Evolutionary conservation across 2,329 filamentous ascomycete species (phyloP), one percentile per base, ranked within the genome.

Genomic region (Fusarium robinianum): DNA sequence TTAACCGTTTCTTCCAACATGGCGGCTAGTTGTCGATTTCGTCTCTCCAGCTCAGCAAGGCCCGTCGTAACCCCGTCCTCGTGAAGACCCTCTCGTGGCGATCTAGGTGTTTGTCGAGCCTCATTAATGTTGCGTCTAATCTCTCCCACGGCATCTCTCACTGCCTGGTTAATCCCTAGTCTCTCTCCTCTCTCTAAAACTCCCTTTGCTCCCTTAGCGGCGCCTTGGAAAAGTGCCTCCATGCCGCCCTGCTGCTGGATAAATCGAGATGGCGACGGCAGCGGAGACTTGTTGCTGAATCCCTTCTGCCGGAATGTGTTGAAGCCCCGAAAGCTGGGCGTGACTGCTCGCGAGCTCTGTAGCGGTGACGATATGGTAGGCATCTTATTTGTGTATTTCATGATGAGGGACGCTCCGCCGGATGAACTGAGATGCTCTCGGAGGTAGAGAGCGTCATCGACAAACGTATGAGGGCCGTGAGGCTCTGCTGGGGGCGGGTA

Each of bases 361-460:
- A 55, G 51, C 3, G 60, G 52, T 10, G 64, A 58, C 12, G 58
- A 45, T 10, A 66, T 46, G 3, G 63, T 56, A 3, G 81, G 81
- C 43, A 72, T 58, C 46, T 67, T 80, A 8, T 79, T 78, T 1
- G 85, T 87, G 63, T 92, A 89, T 53, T 89, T 89, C 50, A 76
- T 71, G 15, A 92, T 83, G 12, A 92, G 74, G 7, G 78, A 72
- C 14, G 78, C 75, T 8, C 85, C 87, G 5, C 86, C 85, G 10
- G 77, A 70, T 2, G 73, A 61, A 45, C 78, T 77, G 22, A 87
- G 75, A 61, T 91, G 84, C 26, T 83, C 75, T 29, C 77, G 77
- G 3, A 95, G 75, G 60, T 86, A 89, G 3, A 94, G 67, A 1
- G 90, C 94, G 67, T 99, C 94, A 45, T 89, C 81, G 32, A 96